Conservation (phyloP, 1,139 yeast species). For the Candida dubliniensis region DNA sequence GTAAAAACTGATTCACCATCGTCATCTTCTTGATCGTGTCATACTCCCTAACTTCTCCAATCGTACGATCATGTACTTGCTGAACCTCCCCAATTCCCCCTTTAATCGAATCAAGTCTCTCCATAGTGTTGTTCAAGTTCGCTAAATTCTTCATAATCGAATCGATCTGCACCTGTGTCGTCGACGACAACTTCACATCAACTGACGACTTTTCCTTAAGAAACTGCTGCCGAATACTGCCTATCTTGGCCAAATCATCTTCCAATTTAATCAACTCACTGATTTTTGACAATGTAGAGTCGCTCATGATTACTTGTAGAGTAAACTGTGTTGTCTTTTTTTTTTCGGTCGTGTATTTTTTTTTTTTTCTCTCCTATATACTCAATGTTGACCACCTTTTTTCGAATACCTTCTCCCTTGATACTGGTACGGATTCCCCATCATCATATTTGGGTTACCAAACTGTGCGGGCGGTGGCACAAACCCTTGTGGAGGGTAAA, state of each 20-base stretch:
- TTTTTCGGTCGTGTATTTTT: background rate
- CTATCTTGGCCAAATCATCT: conserved; percentile 60
- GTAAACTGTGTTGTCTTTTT: background rate
- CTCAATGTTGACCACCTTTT: conserved; percentile 13
- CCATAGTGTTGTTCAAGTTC: conserved; percentile 36
- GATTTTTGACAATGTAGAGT: conserved; percentile 44
- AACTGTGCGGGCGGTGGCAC: conserved; percentile 29
- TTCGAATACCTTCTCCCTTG: conserved; percentile 17
- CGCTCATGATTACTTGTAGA: conserved; percentile 36
- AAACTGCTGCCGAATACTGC: conserved; percentile 57
- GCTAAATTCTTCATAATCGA: conserved; percentile 44
- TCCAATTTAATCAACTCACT: conserved; percentile 48
- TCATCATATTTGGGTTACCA: conserved; percentile 8
- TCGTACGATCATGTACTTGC: conserved; percentile 52
- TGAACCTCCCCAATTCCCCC: conserved; percentile 61
- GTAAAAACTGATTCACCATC: conserved; percentile 67
- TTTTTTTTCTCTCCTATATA: conserved; percentile 4
- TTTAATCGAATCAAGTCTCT: conserved; percentile 48
- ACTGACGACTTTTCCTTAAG: conserved; percentile 67
- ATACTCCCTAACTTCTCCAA: conserved; percentile 54
- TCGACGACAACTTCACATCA: conserved; percentile 68
- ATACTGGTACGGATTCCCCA: conserved; percentile 10
- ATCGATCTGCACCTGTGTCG: conserved; percentile 61
- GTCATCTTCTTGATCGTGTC: conserved; percentile 63
- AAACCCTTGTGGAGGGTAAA: conserved; percentile 41